Evolutionary conservation across 148 eudicot genomes (phyloP).

Genomic region (Amaranthus hypochondriacus): DNA sequence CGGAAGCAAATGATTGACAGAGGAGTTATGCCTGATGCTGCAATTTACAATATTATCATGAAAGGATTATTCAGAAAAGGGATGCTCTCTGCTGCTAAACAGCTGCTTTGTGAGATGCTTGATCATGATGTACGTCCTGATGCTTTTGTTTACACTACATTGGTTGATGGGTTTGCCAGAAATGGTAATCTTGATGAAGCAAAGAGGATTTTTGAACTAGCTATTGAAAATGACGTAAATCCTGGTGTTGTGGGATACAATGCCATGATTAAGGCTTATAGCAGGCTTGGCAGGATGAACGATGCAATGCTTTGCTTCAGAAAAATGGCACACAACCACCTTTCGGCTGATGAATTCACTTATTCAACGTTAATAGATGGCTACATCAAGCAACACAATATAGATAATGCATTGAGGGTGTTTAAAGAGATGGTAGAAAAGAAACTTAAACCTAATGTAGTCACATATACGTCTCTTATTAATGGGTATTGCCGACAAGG

Average conservation of each 20-base stretch:
- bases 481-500: constrained; percentile 61
- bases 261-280: constrained; percentile 79
- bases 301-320: constrained; percentile 56
- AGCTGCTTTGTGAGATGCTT: constrained; percentile 72
- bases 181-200: constrained; percentile 66
- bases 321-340: constrained; percentile 39
- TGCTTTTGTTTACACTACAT: constrained; percentile 61
- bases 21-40: constrained; percentile 66
- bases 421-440: constrained; percentile 51
- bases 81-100: constrained; percentile 51
- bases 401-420: constrained; percentile 49
- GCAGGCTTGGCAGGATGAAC: constrained; percentile 70
- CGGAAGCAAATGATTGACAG: constrained; percentile 62
- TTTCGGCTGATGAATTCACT: constrained; percentile 66
- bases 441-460: constrained; percentile 70
- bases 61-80: constrained; percentile 72
- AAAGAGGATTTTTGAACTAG: constrained; percentile 51
- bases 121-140: constrained; percentile 61
- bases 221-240: constrained; percentile 44
- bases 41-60: constrained; percentile 71
- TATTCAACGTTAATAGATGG: constrained; percentile 90
- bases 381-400: constrained; percentile 62
- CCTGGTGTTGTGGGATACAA: constrained; percentile 75
- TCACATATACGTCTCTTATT: constrained; percentile 80
- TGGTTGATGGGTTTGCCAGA: constrained; percentile 71